These are phyloP conservation scores for Starmerella geochares DNA, from an alignment of 805 yeast species.

Conservation along the genomic window DNA sequence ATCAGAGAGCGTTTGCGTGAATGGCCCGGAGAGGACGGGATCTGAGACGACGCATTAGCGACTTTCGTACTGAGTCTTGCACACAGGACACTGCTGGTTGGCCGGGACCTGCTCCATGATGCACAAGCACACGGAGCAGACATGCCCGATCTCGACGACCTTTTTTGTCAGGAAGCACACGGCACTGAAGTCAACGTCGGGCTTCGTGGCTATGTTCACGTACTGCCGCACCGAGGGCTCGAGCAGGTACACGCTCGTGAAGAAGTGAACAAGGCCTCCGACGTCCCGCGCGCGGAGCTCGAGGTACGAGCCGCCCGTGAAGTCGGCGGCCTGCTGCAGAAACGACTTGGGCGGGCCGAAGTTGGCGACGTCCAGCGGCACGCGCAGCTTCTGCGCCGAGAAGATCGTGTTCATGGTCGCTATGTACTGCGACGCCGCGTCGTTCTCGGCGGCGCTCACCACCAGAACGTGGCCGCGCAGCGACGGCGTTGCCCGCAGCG, in stretches of 20 bases:
- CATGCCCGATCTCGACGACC: conserved; percentile 85
- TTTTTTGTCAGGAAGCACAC: conserved; percentile 87
- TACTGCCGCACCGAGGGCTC: conserved; percentile 76
- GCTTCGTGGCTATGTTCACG: conserved; percentile 69
- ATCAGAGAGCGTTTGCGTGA: no score
- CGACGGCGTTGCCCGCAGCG: conserved; percentile 37
- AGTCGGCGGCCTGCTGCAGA: conserved; percentile 90
- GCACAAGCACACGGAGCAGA: conserved; percentile 89
- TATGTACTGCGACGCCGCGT: conserved; percentile 70
- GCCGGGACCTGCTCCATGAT: conserved; percentile 44
- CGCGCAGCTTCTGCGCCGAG: conserved; percentile 79
- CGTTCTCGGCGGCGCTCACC: conserved; percentile 52
- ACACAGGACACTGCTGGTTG: conserved; percentile 67
- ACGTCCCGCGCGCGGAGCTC: conserved; percentile 46
- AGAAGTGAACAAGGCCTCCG: conserved; percentile 69
- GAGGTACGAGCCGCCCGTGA: conserved; percentile 83
- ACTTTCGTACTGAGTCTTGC: conserved; percentile 52
- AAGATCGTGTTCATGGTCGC: conserved; percentile 92
- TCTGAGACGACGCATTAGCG: neutral
- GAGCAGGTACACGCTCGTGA: conserved; percentile 69
- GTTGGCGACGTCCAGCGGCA: conserved; percentile 85
- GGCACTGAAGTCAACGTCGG: conserved; percentile 85
- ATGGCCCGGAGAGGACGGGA: no score
- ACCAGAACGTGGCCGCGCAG: conserved; percentile 58
- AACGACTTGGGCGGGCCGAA: conserved; percentile 65